Conservation (phyloP, 805 yeast genomes). For the Diddensiella caesifluorescens region DNA sequence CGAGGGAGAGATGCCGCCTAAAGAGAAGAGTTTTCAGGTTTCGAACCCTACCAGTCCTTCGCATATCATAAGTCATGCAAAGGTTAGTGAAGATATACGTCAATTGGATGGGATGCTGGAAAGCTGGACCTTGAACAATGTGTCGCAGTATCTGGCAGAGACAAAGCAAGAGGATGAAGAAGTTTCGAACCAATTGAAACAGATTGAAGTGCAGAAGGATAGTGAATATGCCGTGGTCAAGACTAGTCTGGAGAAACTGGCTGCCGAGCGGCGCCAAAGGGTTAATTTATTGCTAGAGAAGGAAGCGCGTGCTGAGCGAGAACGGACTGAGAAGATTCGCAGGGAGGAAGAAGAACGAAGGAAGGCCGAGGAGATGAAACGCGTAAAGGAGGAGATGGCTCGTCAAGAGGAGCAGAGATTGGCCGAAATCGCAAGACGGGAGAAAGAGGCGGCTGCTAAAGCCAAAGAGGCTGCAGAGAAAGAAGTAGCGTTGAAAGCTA, state of each 20-base stretch:
- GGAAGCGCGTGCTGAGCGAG: constrained; percentile 10
- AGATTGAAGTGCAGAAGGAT: background rate
- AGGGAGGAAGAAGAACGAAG: constrained; percentile 14
- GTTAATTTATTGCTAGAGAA: background rate
- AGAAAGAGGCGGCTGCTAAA: constrained; percentile 16
- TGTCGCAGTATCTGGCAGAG: background rate
- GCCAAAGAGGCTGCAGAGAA: constrained; percentile 16
- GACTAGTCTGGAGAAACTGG: background rate
- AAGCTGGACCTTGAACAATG: background rate
- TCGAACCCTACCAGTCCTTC: too few species aligned
- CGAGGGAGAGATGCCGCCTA: background rate
- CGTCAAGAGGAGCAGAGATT: constrained; percentile 8
- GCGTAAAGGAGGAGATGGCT: constrained; percentile 11
- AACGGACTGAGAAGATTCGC: constrained; percentile 17
- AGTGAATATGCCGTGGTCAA: background rate
- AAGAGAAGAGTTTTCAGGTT: too few species aligned
- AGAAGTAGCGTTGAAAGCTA: constrained; percentile 25
- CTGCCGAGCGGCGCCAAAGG: constrained; percentile 2
- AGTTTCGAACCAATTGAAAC: background rate
- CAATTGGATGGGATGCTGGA: constrained; percentile 5
- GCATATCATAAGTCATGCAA: background rate
- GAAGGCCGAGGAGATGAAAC: constrained; percentile 5
- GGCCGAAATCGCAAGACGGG: constrained; percentile 21
- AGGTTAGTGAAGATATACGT: background rate
- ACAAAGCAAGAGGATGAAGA: constrained; percentile 1